Evolutionary conservation across 78 protist species (phyloP).

Genomic region (Acrasis kona): DNA sequence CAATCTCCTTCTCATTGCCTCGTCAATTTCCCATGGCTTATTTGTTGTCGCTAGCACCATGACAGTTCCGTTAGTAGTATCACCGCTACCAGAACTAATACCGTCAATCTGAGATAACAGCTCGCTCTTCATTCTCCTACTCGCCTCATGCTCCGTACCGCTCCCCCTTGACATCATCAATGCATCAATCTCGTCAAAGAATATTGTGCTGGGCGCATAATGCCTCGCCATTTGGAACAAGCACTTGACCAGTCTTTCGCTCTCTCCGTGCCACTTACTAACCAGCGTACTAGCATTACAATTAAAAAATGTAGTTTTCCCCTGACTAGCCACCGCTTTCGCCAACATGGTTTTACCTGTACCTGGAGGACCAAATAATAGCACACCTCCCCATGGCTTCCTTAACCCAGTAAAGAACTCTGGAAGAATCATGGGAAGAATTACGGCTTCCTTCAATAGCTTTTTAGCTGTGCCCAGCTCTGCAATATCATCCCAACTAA

Average conservation of each 20-base stretch:
- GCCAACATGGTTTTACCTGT: constrained; percentile 85
- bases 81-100: too few relatives aligned
- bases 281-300: constrained; percentile 44
- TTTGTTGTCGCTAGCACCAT: constrained; percentile 67
- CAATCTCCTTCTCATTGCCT: constrained; percentile 52
- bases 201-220: constrained; percentile 69
- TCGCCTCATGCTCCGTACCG: constrained; percentile 67
- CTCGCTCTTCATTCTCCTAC: constrained; percentile 73
- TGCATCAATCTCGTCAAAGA: constrained; percentile 71
- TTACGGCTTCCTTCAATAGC: constrained; percentile 59
- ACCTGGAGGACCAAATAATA: constrained; percentile 83
- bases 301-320: constrained; percentile 66
- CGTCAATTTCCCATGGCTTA: constrained; percentile 77
- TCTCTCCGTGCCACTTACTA: constrained; percentile 81
- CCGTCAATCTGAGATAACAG: constrained; percentile 70
- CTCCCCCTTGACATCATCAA: constrained; percentile 36
- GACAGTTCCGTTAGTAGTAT: constrained; percentile 22
- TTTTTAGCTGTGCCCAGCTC: constrained; percentile 48
- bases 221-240: constrained; percentile 64
- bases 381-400: constrained; percentile 71
- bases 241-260: constrained; percentile 41
- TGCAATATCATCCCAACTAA: constrained; percentile 28
- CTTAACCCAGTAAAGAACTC: constrained; percentile 39
- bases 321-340: constrained; percentile 75
- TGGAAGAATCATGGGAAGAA: constrained; percentile 45